Evolutionary conservation across 129 eudicot genomes (phyloP).

Genomic region (Logfia minima): DNA sequence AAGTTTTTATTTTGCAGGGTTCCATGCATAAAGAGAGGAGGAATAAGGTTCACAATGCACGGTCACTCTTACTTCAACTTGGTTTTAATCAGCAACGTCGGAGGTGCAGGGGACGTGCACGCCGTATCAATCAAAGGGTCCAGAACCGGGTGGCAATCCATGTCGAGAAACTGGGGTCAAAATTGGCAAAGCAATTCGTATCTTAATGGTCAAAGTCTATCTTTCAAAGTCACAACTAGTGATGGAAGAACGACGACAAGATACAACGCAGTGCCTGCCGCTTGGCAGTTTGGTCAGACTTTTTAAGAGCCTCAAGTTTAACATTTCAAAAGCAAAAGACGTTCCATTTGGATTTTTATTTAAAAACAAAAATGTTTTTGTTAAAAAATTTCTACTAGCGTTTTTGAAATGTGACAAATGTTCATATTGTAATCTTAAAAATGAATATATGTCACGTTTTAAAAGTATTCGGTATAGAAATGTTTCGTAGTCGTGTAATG

Average conservation of each 20-base stretch:
- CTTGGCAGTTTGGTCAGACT: slow-evolving; percentile 57
- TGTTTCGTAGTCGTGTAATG: not conserved
- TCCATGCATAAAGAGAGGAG: slow-evolving; percentile 53
- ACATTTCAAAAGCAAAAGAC: not conserved
- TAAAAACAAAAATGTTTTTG: slow-evolving; percentile 4
- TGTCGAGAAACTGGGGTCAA: slow-evolving; percentile 61
- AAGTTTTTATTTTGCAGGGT: slow-evolving; percentile 30
- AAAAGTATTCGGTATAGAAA: not conserved
- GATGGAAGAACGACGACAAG: slow-evolving; percentile 43
- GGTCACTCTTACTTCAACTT: slow-evolving; percentile 55
- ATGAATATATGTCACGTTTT: slow-evolving; percentile 14
- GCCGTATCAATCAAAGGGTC: slow-evolving; percentile 51
- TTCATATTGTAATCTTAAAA: not conserved
- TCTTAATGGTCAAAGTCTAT: slow-evolving; percentile 50
- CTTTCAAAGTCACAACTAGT: slow-evolving; percentile 51
- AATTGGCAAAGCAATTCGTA: slow-evolving; percentile 50
- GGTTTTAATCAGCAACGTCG: slow-evolving; percentile 54
- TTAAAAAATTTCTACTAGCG: not conserved
- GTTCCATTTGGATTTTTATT: not conserved
- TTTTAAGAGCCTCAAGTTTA: slow-evolving; percentile 37
- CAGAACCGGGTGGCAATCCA: slow-evolving; percentile 45
- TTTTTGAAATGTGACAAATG: slow-evolving; percentile 9
- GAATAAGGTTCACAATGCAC: slow-evolving; percentile 49
- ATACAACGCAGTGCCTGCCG: slow-evolving; percentile 38
- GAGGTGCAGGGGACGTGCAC: slow-evolving; percentile 53